phyloP scores from a whole-genome alignment of 441 rosid genomes.

The Populus hybrid region DNA sequence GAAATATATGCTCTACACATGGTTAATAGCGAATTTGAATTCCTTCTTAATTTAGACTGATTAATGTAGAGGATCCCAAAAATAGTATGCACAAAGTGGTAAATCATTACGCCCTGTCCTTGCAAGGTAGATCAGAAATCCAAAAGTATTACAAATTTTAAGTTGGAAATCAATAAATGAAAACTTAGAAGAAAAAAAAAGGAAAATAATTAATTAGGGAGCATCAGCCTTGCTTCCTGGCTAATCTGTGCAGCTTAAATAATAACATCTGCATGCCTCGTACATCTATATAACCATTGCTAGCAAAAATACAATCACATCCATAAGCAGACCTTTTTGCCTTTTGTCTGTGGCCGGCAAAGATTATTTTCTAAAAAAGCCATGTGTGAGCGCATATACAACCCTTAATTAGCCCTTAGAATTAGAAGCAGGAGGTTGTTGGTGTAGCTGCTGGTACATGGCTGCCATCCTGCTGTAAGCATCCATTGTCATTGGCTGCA shows the following conservation, averaged over 20 bases:
- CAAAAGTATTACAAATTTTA: neutral
- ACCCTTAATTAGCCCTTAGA: conserved; percentile 40
- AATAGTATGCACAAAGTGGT: neutral
- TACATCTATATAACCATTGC: neutral
- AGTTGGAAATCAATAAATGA: conserved; percentile 1
- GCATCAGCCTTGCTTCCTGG: neutral
- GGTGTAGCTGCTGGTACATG: conserved; percentile 78
- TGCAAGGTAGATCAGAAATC: neutral
- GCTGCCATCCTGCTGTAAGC: conserved; percentile 77
- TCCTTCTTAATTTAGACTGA: neutral
- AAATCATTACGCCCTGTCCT: neutral
- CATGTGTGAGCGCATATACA: neutral
- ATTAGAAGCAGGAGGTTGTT: conserved; percentile 49
- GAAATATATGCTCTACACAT: neutral
- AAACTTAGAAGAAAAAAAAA: neutral
- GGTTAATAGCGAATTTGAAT: neutral
- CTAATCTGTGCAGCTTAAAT: neutral
- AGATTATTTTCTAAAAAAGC: neutral
- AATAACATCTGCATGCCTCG: neutral
- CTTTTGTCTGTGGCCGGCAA: neutral
- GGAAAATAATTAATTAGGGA: neutral
- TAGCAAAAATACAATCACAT: neutral
- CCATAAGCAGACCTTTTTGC: neutral
- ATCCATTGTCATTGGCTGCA: conserved; percentile 77
- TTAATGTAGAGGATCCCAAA: neutral